Percentiles rank a stretch among this genome's conserved stretches.
These are phyloP conservation scores for Obba rivulosa DNA, from an alignment of 768 basidiomycete species.

Conservation along the genomic window DNA sequence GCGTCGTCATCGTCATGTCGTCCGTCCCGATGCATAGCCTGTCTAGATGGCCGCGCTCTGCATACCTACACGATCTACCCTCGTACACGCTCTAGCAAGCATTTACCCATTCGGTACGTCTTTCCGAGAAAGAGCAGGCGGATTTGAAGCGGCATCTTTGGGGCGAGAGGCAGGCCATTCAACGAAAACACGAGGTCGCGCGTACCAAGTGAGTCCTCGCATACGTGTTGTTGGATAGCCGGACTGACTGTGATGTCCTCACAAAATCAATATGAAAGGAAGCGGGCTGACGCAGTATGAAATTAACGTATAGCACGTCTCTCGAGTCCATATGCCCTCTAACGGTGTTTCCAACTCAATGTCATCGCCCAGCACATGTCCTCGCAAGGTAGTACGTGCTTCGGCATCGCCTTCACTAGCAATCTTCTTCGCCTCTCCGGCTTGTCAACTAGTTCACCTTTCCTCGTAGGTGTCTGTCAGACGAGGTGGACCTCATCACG, in stretches of 20 bases:
- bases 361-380: too few species aligned
- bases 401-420: too few species aligned
- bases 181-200: conserved; percentile 61
- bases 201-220: conserved; percentile 50
- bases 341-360: too few species aligned
- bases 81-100: conserved; percentile 63
- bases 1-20: not conserved
- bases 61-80: conserved; percentile 31
- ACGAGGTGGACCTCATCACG: too few species aligned
- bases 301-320: conserved; percentile 42
- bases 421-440: too few species aligned
- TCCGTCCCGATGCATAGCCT: not conserved
- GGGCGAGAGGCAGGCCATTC: conserved; percentile 60
- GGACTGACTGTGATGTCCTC: not conserved
- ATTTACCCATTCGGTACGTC: conserved; percentile 48
- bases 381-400: too few species aligned
- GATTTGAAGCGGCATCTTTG: conserved; percentile 62
- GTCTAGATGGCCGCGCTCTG: not conserved
- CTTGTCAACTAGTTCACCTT: too few species aligned
- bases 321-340: too few species aligned
- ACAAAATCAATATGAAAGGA: conserved; percentile 64
- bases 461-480: too few species aligned
- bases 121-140: conserved; percentile 63
- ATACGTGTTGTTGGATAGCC: not conserved
- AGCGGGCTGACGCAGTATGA: conserved; percentile 64